phyloP scores from a whole-genome alignment of 2,329 filamentous ascomycete genomes.

The Fusarium cicatricum region DNA sequence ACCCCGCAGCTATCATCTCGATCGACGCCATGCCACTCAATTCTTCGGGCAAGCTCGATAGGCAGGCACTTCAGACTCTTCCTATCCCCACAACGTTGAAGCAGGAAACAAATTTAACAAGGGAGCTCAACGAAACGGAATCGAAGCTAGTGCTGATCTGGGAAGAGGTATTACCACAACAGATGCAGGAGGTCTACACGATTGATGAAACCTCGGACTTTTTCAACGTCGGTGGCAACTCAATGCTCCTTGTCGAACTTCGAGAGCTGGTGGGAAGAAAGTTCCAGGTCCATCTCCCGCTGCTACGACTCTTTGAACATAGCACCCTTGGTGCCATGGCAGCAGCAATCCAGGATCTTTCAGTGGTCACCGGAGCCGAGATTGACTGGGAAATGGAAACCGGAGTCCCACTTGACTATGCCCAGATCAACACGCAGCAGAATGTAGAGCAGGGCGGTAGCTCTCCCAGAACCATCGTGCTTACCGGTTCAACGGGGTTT shows the following conservation, averaged over 20 bases:
- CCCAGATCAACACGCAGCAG: too few species aligned
- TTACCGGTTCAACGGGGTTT: slow-evolving; percentile 4
- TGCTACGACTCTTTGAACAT: neutral
- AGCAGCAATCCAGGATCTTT: too few species aligned
- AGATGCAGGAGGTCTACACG: slow-evolving; percentile 5
- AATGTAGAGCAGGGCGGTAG: too few species aligned
- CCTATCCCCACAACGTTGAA: slow-evolving; percentile 25
- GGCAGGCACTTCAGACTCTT: slow-evolving; percentile 32
- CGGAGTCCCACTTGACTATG: neutral
- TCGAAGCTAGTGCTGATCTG: slow-evolving; percentile 18
- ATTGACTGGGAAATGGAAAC: neutral
- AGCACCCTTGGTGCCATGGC: neutral
- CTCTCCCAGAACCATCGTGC: neutral
- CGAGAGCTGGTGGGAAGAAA: slow-evolving; percentile 16
- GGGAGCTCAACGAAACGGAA: slow-evolving; percentile 2
- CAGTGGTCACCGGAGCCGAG: neutral
- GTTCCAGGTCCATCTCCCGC: neutral
- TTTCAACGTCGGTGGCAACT: slow-evolving; percentile 54
- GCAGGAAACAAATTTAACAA: neutral
- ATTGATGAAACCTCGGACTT: slow-evolving; percentile 48
- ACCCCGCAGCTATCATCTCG: slow-evolving; percentile 41
- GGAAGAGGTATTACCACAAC: slow-evolving; percentile 16
- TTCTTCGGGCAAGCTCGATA: slow-evolving; percentile 44
- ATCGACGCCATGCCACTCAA: slow-evolving; percentile 44
- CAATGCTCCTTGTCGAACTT: slow-evolving; percentile 51